phyloP scores from a whole-genome alignment of 768 basidiomycete species.

The Lactarius indigo region DNA sequence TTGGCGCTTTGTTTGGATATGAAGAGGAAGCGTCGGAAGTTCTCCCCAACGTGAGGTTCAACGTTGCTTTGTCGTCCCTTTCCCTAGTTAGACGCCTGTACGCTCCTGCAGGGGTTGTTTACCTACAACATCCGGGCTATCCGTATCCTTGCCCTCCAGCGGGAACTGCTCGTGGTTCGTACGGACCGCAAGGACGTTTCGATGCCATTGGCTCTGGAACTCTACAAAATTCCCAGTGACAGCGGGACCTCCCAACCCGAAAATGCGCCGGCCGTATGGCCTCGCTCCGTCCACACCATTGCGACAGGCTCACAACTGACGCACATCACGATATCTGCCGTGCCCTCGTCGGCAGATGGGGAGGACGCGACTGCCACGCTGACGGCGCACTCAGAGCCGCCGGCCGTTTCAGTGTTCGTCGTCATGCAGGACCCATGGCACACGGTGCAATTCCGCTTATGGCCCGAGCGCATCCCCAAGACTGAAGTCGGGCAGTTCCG shows the following conservation, averaged over 20 bases:
- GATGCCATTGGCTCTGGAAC: constrained; percentile 18
- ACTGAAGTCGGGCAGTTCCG: constrained; percentile 12
- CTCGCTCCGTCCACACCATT: constrained; percentile 23
- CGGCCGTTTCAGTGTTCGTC: constrained; percentile 19
- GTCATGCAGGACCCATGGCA: constrained; percentile 22
- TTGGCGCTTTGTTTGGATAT: constrained; percentile 20
- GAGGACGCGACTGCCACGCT: constrained; percentile 16
- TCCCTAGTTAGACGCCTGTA: constrained; percentile 14
- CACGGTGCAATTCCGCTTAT: constrained; percentile 21
- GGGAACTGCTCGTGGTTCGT: constrained; percentile 25
- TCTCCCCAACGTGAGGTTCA: constrained; percentile 22
- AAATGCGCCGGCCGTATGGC: background rate
- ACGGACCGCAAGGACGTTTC: constrained; percentile 11
- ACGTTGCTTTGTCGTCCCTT: constrained; percentile 1
- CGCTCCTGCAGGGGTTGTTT: constrained; percentile 17
- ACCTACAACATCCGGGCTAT: constrained; percentile 24
- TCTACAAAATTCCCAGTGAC: constrained; percentile 22
- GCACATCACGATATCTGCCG: constrained; percentile 17
- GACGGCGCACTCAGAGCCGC: constrained; percentile 19
- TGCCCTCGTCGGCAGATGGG: constrained; percentile 14
- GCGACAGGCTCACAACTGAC: constrained; percentile 4
- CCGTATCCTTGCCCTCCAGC: constrained; percentile 20
- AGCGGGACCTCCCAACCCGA: background rate
- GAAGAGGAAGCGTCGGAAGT: constrained; percentile 17
- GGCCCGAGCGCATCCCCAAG: constrained; percentile 23